Percentiles rank a stretch among this genome's conserved stretches.
These are phyloP conservation scores for Curvularia eragrostidis DNA, from an alignment of 2,329 filamentous ascomycete species.

Conservation along the genomic window DNA sequence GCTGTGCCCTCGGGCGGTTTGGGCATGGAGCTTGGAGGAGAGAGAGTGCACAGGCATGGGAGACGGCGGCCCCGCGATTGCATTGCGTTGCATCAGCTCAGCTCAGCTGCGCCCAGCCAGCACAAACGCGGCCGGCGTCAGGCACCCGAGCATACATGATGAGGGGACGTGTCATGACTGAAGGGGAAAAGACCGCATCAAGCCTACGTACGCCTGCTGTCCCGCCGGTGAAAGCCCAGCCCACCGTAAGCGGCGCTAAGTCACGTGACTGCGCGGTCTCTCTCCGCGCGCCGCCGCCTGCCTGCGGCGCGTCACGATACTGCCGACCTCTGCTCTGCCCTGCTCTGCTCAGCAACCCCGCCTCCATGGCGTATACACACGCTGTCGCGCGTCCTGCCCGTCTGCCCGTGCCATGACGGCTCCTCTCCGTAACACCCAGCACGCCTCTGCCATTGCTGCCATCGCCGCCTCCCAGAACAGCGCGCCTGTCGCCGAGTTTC, in stretches of 20 bases:
- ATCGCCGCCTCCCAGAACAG: constrained; percentile 66
- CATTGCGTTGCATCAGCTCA: constrained; percentile 32
- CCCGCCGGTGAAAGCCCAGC: constrained; percentile 10
- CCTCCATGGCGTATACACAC: constrained; percentile 11
- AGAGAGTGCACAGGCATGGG: constrained; percentile 22
- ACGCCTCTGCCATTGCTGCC: constrained; percentile 26
- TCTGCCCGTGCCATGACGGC: constrained; percentile 35
- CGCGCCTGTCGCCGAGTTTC: constrained; percentile 79
- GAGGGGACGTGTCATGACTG: constrained; percentile 14
- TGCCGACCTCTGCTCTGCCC: neutral
- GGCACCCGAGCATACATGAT: constrained; percentile 6
- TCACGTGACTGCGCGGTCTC: constrained; percentile 24
- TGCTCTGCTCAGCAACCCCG: constrained; percentile 8
- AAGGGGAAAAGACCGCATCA: constrained; percentile 6
- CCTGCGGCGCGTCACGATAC: constrained; percentile 18
- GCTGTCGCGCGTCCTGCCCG: constrained; percentile 18
- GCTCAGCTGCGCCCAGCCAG: constrained; percentile 12
- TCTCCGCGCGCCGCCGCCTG: neutral
- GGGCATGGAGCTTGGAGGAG: constrained; percentile 21
- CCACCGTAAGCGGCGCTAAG: constrained; percentile 10
- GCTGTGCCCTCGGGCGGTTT: constrained; percentile 27
- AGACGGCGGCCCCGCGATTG: constrained; percentile 13
- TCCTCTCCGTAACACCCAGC: constrained; percentile 30
- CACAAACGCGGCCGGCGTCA: neutral
- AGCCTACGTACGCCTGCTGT: constrained; percentile 5